Evolutionary conservation across 352 stramenopile species (phyloP).

Genomic region (Phytophthora constricta): DNA sequence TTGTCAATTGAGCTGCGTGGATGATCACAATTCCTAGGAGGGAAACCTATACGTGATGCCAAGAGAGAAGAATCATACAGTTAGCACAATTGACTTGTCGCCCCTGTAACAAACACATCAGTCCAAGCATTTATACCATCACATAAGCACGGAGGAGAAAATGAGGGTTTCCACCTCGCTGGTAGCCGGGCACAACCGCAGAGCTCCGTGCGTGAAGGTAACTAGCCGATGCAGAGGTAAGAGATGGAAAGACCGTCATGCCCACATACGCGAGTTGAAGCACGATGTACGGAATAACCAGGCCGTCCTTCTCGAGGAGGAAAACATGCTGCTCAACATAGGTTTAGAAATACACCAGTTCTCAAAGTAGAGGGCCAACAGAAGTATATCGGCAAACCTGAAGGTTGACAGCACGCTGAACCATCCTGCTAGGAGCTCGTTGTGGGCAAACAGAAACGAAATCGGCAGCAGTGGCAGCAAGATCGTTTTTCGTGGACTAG

Average conservation of each 20-base stretch:
- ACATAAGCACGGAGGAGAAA: constrained; percentile 50
- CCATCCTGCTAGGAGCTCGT: constrained; percentile 70
- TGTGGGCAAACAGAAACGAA: constrained; percentile 80
- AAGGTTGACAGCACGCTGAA: constrained; percentile 86
- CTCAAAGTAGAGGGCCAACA: not conserved
- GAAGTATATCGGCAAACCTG: constrained; percentile 51
- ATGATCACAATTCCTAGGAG: constrained; percentile 57
- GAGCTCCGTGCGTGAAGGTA: constrained; percentile 30
- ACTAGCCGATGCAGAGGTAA: constrained; percentile 33
- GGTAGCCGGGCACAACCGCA: constrained; percentile 45
- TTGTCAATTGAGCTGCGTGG: constrained; percentile 55
- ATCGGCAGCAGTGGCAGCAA: constrained; percentile 93
- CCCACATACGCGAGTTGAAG: constrained; percentile 57
- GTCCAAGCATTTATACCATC: constrained; percentile 47
- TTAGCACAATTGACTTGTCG: no score
- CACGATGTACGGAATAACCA: constrained; percentile 75
- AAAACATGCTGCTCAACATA: constrained; percentile 77
- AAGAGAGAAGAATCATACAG: no score
- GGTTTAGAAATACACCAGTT: not conserved
- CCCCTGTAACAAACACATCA: no score
- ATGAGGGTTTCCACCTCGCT: constrained; percentile 43
- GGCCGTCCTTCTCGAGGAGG: constrained; percentile 81
- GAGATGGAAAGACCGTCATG: constrained; percentile 56
- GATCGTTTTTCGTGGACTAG: constrained; percentile 97
- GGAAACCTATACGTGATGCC: constrained; percentile 49